phyloP scores from a whole-genome alignment of 805 yeast species.

The Tetrapisispora taiwanensis region DNA sequence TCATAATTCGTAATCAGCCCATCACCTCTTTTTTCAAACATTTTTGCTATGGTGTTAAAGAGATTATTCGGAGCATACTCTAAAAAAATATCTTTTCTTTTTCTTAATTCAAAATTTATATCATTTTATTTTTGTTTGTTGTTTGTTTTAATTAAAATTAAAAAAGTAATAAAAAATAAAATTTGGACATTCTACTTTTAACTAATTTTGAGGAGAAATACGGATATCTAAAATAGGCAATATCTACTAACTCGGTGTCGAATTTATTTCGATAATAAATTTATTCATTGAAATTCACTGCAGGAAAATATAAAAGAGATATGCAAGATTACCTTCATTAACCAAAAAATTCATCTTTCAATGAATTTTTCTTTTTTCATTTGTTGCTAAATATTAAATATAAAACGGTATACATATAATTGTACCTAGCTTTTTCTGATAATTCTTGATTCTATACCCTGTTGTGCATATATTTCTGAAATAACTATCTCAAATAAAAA shows the following conservation, averaged over 20 bases:
- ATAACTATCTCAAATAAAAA: too few relatives aligned
- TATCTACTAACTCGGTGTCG: neutral
- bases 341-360: too few relatives aligned
- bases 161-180: neutral
- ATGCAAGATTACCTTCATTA: too few relatives aligned
- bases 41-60: neutral
- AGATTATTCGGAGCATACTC: neutral
- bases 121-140: neutral
- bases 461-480: neutral
- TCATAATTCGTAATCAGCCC: constrained; percentile 1
- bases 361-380: too few relatives aligned
- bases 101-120: too few relatives aligned
- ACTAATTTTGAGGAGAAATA: neutral
- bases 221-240: neutral
- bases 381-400: too few relatives aligned
- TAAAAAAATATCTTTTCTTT: neutral
- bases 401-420: too few relatives aligned
- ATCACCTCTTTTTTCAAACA: neutral
- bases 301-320: too few relatives aligned
- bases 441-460: neutral
- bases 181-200: neutral
- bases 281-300: too few relatives aligned
- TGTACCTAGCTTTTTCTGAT: neutral
- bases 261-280: too few relatives aligned
- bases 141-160: neutral